Conservation (phyloP, 441 rosid species). For the Sinapis alba region DNA sequence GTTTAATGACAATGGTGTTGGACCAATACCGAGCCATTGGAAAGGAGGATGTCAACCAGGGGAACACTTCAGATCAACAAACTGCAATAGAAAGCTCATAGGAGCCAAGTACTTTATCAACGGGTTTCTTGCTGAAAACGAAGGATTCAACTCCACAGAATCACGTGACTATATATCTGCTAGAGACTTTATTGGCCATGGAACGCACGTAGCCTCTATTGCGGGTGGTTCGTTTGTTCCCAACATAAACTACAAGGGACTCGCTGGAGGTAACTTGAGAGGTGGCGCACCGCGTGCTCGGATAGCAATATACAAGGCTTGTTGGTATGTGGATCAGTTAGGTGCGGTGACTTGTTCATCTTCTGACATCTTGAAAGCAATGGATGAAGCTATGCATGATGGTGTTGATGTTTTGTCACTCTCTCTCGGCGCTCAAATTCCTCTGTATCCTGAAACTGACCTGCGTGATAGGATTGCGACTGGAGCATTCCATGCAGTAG, state of each 20-base stretch:
- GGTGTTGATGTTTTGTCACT: constrained; percentile 54
- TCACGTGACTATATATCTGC: constrained; percentile 51
- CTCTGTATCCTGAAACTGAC: constrained; percentile 39
- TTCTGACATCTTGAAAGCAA: constrained; percentile 63
- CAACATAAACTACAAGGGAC: constrained; percentile 51
- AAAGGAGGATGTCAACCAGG: constrained; percentile 58
- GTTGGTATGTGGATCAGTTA: constrained; percentile 48
- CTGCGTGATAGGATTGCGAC: constrained; percentile 33
- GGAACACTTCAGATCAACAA: constrained; percentile 1
- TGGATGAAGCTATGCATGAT: constrained; percentile 63
- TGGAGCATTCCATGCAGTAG: constrained; percentile 49
- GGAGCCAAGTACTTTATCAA: constrained; percentile 62
- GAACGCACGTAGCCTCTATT: constrained; percentile 62
- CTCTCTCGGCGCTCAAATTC: constrained; percentile 41
- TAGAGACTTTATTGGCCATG: constrained; percentile 65
- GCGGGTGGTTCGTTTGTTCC: constrained; percentile 60
- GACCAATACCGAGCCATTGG: constrained; percentile 61
- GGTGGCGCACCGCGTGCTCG: constrained; percentile 72
- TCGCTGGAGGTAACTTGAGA: constrained; percentile 51
- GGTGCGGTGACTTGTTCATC: constrained; percentile 44
- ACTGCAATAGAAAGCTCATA: constrained; percentile 50
- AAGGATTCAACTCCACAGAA: constrained; percentile 43
- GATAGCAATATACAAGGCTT: constrained; percentile 69
- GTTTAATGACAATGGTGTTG: constrained; percentile 57
- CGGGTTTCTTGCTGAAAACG: constrained; percentile 53